These are phyloP conservation scores for Rhipidocladum racemiflorum DNA, from an alignment of 176 grass and related monocot species.

Conservation along the genomic window DNA sequence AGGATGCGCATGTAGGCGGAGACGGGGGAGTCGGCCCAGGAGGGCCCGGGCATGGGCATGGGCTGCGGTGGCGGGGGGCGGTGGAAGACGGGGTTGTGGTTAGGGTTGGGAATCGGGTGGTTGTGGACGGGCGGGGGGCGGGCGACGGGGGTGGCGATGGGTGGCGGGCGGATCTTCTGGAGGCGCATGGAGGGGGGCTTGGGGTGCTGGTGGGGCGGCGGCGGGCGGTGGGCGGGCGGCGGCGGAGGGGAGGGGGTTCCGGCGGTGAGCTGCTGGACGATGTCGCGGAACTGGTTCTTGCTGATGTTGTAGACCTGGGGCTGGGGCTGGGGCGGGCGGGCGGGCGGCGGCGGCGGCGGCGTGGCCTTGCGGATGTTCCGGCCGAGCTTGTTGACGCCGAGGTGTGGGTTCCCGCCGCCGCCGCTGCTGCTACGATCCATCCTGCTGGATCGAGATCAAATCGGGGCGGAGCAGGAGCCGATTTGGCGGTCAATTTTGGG, in stretches of 20 bases:
- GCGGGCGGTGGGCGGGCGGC: slow-evolving; percentile 30
- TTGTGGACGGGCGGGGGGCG: slow-evolving; percentile 47
- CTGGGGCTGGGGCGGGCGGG: slow-evolving; percentile 67
- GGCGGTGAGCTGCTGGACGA: slow-evolving; percentile 96
- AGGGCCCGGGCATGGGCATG: slow-evolving; percentile 13
- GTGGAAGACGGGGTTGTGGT: slow-evolving; percentile 36
- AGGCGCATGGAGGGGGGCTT: slow-evolving; percentile 66
- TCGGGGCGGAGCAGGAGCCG: background rate
- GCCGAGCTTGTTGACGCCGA: slow-evolving; percentile 83
- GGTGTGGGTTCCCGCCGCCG: slow-evolving; percentile 51
- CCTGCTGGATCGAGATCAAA: background rate
- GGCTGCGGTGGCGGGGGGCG: slow-evolving; percentile 36
- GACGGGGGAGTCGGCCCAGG: slow-evolving; percentile 67
- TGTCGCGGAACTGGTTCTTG: slow-evolving; percentile 94
- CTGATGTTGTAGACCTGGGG: slow-evolving; percentile 99
- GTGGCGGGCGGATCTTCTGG: slow-evolving; percentile 79
- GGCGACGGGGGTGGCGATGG: slow-evolving; percentile 54
- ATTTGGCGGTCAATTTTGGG: background rate
- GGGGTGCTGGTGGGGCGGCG: slow-evolving; percentile 39
- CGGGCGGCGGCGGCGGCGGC: slow-evolving; percentile 32
- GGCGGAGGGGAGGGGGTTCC: slow-evolving; percentile 64
- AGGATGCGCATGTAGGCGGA: slow-evolving; percentile 85
- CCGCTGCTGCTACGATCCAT: slow-evolving; percentile 72
- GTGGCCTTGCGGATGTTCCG: slow-evolving; percentile 82
- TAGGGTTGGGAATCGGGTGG: slow-evolving; percentile 41